A percentile compares a stretch with the other conserved stretches of the same genome.
phyloP scores from a whole-genome alignment of 345 rosid genomes.

The Draba incana region DNA sequence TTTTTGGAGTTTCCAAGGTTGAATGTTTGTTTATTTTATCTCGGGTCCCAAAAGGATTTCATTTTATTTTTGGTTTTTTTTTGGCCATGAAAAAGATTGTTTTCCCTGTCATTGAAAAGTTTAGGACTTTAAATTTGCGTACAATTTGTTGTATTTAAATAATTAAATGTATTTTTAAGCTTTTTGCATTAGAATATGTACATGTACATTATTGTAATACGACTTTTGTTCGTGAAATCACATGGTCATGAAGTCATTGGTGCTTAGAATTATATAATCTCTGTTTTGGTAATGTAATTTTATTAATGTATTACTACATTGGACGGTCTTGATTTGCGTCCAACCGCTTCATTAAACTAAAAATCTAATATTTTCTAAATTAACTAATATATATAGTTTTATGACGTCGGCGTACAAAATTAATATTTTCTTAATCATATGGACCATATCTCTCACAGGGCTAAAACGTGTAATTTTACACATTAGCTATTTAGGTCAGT shows the following conservation, averaged over 20 bases:
- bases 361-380: too few species aligned
- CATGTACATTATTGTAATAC: slow-evolving; percentile 37
- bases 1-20: slow-evolving; percentile 39
- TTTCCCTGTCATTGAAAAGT: slow-evolving; percentile 22
- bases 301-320: slow-evolving; percentile 28
- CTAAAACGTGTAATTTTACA: slow-evolving; percentile 28
- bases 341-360: slow-evolving; percentile 32
- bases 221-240: slow-evolving; percentile 50
- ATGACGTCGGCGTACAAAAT: slow-evolving; percentile 28
- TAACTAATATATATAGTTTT: slow-evolving; percentile 10
- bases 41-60: slow-evolving; percentile 26
- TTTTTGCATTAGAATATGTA: slow-evolving; percentile 29
- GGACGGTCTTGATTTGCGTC: slow-evolving; percentile 35
- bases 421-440: slow-evolving; percentile 17
- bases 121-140: slow-evolving; percentile 26
- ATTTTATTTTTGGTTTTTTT: not conserved
- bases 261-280: slow-evolving; percentile 39
- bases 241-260: slow-evolving; percentile 61
- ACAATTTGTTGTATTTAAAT: not conserved
- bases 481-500: slow-evolving; percentile 21
- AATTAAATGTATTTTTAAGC: slow-evolving; percentile 22
- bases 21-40: slow-evolving; percentile 45
- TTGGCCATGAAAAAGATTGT: slow-evolving; percentile 4
- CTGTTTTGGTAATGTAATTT: slow-evolving; percentile 10
- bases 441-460: not conserved